Evolutionary conservation across 2,329 filamentous ascomycete species (phyloP).

Genomic region (Aspergillus sp.): DNA sequence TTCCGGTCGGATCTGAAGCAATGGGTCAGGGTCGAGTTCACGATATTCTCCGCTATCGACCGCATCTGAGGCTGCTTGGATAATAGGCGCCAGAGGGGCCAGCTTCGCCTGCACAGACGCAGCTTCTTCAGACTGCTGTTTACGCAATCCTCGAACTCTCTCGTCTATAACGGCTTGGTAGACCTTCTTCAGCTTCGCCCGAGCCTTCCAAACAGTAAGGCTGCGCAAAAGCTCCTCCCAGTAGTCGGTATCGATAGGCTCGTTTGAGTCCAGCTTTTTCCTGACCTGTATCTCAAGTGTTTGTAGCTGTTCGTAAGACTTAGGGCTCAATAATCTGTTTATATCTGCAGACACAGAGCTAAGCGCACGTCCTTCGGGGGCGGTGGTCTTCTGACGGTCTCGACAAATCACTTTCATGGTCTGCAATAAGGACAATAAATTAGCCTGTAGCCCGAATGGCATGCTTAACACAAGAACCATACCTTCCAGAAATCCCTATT

Average conservation of each 20-base stretch:
- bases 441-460: slow-evolving; percentile 8
- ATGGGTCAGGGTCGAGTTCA: slow-evolving; percentile 64
- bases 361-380: slow-evolving; percentile 72
- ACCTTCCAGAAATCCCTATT: slow-evolving; percentile 88
- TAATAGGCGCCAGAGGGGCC: slow-evolving; percentile 49
- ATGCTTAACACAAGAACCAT: slow-evolving; percentile 24
- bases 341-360: slow-evolving; percentile 84
- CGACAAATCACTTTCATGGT: slow-evolving; percentile 82
- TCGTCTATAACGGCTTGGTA: slow-evolving; percentile 73
- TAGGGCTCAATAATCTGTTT: slow-evolving; percentile 81
- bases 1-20: slow-evolving; percentile 64
- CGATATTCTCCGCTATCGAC: slow-evolving; percentile 42
- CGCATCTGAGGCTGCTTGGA: slow-evolving; percentile 20
- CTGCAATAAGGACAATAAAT: slow-evolving; percentile 38
- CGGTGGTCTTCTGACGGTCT: slow-evolving; percentile 69
- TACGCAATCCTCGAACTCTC: slow-evolving; percentile 66
- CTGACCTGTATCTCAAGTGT: slow-evolving; percentile 83
- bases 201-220: slow-evolving; percentile 87
- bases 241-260: slow-evolving; percentile 94
- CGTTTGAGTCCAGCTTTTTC: slow-evolving; percentile 80
- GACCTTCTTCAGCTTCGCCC: slow-evolving; percentile 76
- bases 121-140: slow-evolving; percentile 69
- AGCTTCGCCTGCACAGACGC: slow-evolving; percentile 57
- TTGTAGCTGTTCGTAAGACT: slow-evolving; percentile 83
- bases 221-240: slow-evolving; percentile 91